Base-by-base conservation (phyloP, 208 protist genomes). In the Wallacemonas sp. region DNA sequence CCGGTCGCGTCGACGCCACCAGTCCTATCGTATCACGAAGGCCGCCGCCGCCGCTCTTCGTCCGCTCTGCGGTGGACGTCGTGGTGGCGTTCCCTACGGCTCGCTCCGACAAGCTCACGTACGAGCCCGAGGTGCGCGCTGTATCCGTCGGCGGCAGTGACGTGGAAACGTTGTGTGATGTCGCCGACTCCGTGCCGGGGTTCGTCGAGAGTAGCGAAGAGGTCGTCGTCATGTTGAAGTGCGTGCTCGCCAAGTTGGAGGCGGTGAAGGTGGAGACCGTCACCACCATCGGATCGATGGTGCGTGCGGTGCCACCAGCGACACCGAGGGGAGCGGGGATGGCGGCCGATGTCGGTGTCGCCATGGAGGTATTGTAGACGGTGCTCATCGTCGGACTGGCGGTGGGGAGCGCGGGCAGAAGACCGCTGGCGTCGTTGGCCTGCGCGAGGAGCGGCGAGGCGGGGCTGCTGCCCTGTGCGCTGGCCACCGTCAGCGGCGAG, bases 211-310 rank as follows among this genome's bases (percentile, higher is more conserved):
- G 27, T 4, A 54, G 46, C 26, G 46, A 54, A 26, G 9, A 57
- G 5, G 50, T 57, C 4, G 1, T 32, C 3, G 50, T 57, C 50
- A 57, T 3, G 29, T 57, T 57, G 9, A 57, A 19, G 50, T 57
- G 50, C 50, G 50, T 57, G 30, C 38, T 57, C n/a, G 50, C 38
- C 29, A 57, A 57, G 50, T 57, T 57, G 6, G 50, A 57, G 8
- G 50, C 50, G 30, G 50, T 57, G 30, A 57, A 37, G 15, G 50
- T 57, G n/a, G 50, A 57, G 12, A 57, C 8, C 9, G 50, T 57
- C n/a, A 3, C 21, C 46, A 54, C 33, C 50, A 21, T 57, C 26
- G 50, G 12, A 8, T 33, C 46, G 26, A n/a, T 26, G 10, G 10
- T 26, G 19, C 46, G 46, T 5, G 46, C 13, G n/a, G 29, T 32